phyloP scores from a whole-genome alignment of 768 basidiomycete genomes.

The Naematelia aurantialba region DNA sequence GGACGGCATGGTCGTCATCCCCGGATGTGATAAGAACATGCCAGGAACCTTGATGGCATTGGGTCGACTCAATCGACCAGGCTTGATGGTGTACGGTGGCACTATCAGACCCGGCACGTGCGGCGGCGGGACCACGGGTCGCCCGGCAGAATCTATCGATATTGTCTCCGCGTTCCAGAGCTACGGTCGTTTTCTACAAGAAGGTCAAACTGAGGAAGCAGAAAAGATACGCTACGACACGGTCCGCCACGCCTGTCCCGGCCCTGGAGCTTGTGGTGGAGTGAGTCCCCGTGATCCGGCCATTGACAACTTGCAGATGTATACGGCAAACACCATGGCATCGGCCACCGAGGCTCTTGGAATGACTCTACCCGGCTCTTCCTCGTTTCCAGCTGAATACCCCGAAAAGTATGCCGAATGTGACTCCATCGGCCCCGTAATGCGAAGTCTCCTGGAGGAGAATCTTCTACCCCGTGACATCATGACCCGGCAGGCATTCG shows the following conservation, averaged over 20 bases:
- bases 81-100: constrained; percentile 96
- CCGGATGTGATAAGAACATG: constrained; percentile 99
- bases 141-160: constrained; percentile 71
- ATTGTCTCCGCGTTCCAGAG: constrained; percentile 97
- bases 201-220: constrained; percentile 76
- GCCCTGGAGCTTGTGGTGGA: constrained; percentile 94
- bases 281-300: constrained; percentile 56
- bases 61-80: constrained; percentile 90
- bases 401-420: constrained; percentile 83
- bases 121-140: constrained; percentile 57
- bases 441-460: constrained; percentile 81
- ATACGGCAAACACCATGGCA: constrained; percentile 98
- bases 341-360: constrained; percentile 91
- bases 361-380: constrained; percentile 95
- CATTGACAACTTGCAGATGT: constrained; percentile 66
- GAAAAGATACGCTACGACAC: constrained; percentile 81
- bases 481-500: constrained; percentile 94
- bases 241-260: constrained; percentile 91
- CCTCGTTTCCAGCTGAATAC: constrained; percentile 91
- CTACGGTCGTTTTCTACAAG: constrained; percentile 90
- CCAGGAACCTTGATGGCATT: constrained; percentile 98
- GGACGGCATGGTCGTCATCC: constrained; percentile 94
- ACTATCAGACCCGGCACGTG: constrained; percentile 90
- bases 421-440: constrained; percentile 70
- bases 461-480: constrained; percentile 91